A percentile compares a stretch with the other conserved stretches of the same genome.
phyloP scores from a whole-genome alignment of 148 eudicot genomes.

The Chenopodium quinoa region DNA sequence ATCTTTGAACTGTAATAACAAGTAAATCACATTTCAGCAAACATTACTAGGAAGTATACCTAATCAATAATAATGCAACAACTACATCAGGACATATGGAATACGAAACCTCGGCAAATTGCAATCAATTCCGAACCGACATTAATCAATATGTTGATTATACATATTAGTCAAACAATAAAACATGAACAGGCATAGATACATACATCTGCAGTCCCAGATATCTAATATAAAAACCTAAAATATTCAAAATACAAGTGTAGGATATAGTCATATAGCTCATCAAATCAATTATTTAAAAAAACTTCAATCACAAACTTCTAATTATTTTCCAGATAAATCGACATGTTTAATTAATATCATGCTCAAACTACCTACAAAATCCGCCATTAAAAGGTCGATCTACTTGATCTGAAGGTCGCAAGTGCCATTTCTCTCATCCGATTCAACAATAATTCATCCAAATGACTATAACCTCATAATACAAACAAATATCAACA shows the following conservation, averaged over 20 bases:
- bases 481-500: not conserved
- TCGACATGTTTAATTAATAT: not conserved
- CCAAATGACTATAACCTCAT: not conserved
- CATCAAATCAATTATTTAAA: not conserved
- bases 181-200: not conserved
- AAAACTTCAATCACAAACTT: not conserved
- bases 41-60: not conserved
- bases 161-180: not conserved
- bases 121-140: not conserved
- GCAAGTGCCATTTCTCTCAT: not conserved
- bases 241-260: not conserved
- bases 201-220: not conserved
- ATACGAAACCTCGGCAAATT: no score
- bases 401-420: not conserved
- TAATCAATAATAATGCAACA: not conserved
- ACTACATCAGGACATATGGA: no score
- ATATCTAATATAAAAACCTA: not conserved
- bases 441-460: not conserved
- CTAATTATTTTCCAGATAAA: not conserved
- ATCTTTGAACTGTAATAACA: conserved; percentile 24
- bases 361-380: conserved; percentile 4
- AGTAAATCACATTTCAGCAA: not conserved
- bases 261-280: not conserved
- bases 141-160: no score
- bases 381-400: not conserved